phyloP scores from a whole-genome alignment of 2,329 filamentous ascomycete species.

The Cytospora chrysosperma region DNA sequence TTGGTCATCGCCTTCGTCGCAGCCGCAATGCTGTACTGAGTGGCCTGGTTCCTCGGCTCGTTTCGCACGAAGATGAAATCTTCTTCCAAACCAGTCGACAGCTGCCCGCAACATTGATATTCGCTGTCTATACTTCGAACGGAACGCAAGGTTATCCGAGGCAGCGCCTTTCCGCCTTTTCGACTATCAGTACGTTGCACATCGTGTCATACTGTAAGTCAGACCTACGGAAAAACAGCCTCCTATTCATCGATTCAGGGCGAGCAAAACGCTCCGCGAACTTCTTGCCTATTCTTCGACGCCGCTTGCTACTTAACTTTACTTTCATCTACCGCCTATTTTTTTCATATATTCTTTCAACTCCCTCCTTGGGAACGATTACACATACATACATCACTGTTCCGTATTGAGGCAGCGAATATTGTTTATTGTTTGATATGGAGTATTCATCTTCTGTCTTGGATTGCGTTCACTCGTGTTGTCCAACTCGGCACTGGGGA shows the following conservation, averaged over 20 bases:
- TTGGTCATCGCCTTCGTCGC: slow-evolving; percentile 57
- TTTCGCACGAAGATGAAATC: slow-evolving; percentile 28
- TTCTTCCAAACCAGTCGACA: slow-evolving; percentile 12
- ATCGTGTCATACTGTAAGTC: not conserved
- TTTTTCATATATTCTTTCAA: slow-evolving; percentile 11
- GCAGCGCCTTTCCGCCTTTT: slow-evolving; percentile 12
- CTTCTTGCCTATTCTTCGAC: slow-evolving; percentile 17
- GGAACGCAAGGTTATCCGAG: slow-evolving; percentile 2
- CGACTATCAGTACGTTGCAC: not conserved
- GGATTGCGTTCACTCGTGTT: not conserved
- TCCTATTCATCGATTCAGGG: not conserved
- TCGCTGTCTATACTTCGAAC: not conserved
- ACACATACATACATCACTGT: slow-evolving; percentile 17
- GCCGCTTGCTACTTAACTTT: slow-evolving; percentile 15
- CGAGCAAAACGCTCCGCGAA: slow-evolving; percentile 5
- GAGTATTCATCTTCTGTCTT: slow-evolving; percentile 3
- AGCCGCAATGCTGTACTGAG: slow-evolving; percentile 48
- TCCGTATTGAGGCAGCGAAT: slow-evolving; percentile 6
- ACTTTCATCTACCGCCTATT: slow-evolving; percentile 17
- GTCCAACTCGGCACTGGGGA: not conserved
- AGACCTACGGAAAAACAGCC: not conserved
- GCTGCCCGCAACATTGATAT: not conserved
- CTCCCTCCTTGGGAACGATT: slow-evolving; percentile 3
- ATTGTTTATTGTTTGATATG: slow-evolving; percentile 24
- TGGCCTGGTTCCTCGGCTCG: slow-evolving; percentile 33